These are phyloP conservation scores for Plasmodium fragile DNA, from an alignment of 169 alveolate species.

Conservation along the genomic window DNA sequence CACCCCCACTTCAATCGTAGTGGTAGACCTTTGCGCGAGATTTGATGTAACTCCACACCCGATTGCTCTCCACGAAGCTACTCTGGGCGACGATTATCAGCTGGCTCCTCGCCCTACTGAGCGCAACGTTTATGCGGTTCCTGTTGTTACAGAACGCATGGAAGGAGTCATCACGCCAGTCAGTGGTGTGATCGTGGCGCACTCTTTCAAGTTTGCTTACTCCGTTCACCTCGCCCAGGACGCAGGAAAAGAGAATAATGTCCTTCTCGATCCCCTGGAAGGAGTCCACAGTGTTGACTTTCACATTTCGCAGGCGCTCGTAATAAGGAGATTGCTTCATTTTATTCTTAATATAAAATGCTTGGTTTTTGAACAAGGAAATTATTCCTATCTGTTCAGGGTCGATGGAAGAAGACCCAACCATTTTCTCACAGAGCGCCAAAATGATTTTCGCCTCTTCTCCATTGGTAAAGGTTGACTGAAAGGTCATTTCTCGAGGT, in stretches of 20 bases:
- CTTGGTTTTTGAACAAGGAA: conserved; percentile 16
- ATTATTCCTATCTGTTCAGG: conserved; percentile 45
- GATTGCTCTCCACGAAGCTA: conserved; percentile 33
- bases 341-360: conserved; percentile 20
- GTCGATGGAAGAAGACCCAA: conserved; percentile 8
- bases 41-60: conserved; percentile 61
- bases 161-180: neutral
- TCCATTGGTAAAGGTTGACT: conserved; percentile 8
- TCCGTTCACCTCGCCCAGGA: neutral
- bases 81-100: conserved; percentile 72
- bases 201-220: neutral
- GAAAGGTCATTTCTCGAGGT: neutral
- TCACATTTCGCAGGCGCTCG: conserved; percentile 8
- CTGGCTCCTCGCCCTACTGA: conserved; percentile 64
- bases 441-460: conserved; percentile 46
- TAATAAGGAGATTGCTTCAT: conserved; percentile 9
- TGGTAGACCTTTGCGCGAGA: conserved; percentile 14
- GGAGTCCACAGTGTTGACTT: conserved; percentile 74
- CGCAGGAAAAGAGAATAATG: conserved; percentile 53
- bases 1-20: conserved; percentile 10
- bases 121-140: conserved; percentile 71
- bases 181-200: neutral
- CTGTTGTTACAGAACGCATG: conserved; percentile 38
- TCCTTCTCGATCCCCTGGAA: conserved; percentile 75
- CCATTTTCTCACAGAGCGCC: conserved; percentile 68